A percentile compares a stretch with the other conserved stretches of the same genome.
Conservation (phyloP, 1,284 basidiomycete genomes). For the Rhodofomes roseus region DNA sequence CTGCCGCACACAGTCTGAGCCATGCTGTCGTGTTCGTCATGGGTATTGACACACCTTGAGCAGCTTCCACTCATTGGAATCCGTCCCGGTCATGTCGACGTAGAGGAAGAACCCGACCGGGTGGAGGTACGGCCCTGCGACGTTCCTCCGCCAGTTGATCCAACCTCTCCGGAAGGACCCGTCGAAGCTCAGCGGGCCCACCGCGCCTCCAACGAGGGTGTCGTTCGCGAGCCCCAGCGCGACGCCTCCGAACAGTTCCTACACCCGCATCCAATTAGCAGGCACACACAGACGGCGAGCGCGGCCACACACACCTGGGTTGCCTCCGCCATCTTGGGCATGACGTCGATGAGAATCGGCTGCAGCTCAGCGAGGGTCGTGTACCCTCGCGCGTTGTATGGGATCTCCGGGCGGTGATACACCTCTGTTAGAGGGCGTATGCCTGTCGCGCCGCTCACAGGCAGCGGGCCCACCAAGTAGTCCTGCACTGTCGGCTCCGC, state of each 20-base stretch:
- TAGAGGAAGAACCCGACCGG: slow-evolving; percentile 56
- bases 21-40: background rate
- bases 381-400: slow-evolving; percentile 47
- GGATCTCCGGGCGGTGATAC: slow-evolving; percentile 46
- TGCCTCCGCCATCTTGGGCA: slow-evolving; percentile 34
- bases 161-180: slow-evolving; percentile 54
- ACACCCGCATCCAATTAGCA: slow-evolving; percentile 2
- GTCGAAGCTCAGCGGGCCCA: slow-evolving; percentile 55
- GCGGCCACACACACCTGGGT: slow-evolving; percentile 35
- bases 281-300: background rate
- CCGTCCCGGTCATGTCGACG: slow-evolving; percentile 54
- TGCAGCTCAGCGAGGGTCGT: slow-evolving; percentile 32
- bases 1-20: slow-evolving; percentile 21
- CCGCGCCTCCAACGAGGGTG: slow-evolving; percentile 40
- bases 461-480: slow-evolving; percentile 56
- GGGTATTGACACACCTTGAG: slow-evolving; percentile 35
- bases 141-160: slow-evolving; percentile 46
- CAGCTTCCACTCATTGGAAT: slow-evolving; percentile 46
- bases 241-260: slow-evolving; percentile 44
- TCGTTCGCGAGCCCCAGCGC: slow-evolving; percentile 38
- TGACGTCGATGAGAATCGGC: slow-evolving; percentile 29
- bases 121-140: slow-evolving; percentile 49
- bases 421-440: slow-evolving; percentile 43
- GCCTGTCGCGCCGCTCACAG: slow-evolving; percentile 34
- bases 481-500: slow-evolving; percentile 42